Conservation (phyloP, 2,329 filamentous ascomycete genomes). For the Scolecobasidium constrictum region DNA sequence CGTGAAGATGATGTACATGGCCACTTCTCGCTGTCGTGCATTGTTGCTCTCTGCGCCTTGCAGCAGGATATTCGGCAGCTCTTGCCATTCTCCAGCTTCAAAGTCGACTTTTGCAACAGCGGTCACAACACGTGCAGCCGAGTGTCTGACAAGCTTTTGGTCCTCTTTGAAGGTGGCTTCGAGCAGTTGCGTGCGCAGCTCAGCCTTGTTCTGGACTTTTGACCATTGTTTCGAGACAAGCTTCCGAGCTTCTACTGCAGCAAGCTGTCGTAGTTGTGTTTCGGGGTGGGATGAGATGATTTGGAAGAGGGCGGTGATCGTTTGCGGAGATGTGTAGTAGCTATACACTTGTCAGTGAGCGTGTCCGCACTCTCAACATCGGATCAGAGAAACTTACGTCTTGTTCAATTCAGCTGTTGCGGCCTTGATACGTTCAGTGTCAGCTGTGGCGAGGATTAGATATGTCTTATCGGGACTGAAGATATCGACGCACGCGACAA, state of each 20-base stretch:
- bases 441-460: conserved; percentile 44
- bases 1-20: conserved; percentile 85
- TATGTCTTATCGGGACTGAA: conserved; percentile 10
- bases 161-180: conserved; percentile 75
- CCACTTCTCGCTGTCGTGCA: conserved; percentile 75
- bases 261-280: conserved; percentile 70
- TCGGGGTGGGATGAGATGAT: conserved; percentile 69
- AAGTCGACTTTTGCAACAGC: conserved; percentile 80
- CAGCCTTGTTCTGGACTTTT: conserved; percentile 64
- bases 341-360: conserved; percentile 49
- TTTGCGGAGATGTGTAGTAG: conserved; percentile 79
- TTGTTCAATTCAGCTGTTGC: conserved; percentile 10
- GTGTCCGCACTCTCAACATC: conserved; percentile 62
- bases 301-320: conserved; percentile 77
- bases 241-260: conserved; percentile 79
- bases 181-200: conserved; percentile 72
- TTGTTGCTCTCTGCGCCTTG: conserved; percentile 67
- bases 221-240: conserved; percentile 81
- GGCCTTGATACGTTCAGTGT: conserved; percentile 54
- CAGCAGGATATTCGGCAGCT: conserved; percentile 68
- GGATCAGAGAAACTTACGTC: background rate
- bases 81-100: conserved; percentile 72
- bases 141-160: conserved; percentile 67
- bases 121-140: conserved; percentile 77
- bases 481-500: conserved; percentile 76